Conservation (phyloP, 495 filamentous ascomycete species). For the Hyaloscypha variabilis region DNA sequence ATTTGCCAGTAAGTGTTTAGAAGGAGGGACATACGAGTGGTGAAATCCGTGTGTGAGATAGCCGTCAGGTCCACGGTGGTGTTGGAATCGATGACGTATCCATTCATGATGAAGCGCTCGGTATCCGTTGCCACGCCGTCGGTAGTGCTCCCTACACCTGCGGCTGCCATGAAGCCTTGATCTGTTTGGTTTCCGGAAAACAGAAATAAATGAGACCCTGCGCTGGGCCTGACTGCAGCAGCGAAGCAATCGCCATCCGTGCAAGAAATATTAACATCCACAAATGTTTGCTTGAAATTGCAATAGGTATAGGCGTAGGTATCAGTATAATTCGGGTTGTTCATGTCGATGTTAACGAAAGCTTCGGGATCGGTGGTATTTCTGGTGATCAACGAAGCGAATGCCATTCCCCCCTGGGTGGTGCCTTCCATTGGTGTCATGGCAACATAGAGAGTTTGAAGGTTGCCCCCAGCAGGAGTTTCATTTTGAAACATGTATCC, state of each 20-base stretch:
- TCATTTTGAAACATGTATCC: too few relatives aligned
- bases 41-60: not conserved
- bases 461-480: not conserved
- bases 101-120: not conserved
- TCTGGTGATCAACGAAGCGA: constrained; percentile 5
- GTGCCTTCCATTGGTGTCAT: not conserved
- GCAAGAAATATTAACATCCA: constrained; percentile 2
- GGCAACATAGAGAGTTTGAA: not conserved
- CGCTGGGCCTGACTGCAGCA: not conserved
- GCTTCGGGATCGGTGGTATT: not conserved
- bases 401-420: not conserved
- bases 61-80: too few relatives aligned
- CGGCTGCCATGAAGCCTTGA: not conserved
- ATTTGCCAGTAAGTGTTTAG: constrained; percentile 6
- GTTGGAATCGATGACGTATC: too few relatives aligned
- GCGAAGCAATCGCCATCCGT: not conserved
- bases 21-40: not conserved
- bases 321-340: not conserved
- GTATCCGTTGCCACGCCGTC: not conserved
- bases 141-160: not conserved
- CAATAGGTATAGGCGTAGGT: not conserved
- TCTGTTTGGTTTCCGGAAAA: not conserved
- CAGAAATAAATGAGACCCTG: not conserved
- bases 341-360: not conserved
- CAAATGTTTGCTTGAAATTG: not conserved